Conservation (phyloP, 148 eudicot genomes). For the Chenopodium suecicum region DNA sequence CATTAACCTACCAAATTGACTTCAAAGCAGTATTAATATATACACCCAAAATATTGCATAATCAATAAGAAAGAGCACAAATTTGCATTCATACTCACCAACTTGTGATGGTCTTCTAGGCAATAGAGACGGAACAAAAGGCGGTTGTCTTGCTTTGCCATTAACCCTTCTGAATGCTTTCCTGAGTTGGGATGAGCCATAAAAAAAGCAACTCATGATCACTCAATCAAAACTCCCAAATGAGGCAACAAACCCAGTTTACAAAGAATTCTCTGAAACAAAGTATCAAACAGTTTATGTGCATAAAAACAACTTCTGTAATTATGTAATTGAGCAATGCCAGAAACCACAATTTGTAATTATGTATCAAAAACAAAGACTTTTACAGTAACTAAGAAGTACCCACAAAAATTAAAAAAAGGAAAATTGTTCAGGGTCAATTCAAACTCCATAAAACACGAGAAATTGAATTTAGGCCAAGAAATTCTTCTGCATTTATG, state of each 20-base stretch:
- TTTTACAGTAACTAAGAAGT: not conserved
- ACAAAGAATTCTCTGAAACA: not conserved
- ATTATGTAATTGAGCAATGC: not conserved
- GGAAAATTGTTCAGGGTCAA: no score
- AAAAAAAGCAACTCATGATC: conserved; percentile 16
- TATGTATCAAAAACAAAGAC: not conserved
- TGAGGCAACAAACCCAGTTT: conserved; percentile 6
- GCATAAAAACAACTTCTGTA: not conserved
- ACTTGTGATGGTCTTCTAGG: conserved; percentile 2
- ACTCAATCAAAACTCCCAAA: not conserved
- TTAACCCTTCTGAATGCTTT: not conserved
- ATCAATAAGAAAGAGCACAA: not conserved
- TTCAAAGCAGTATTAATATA: no score
- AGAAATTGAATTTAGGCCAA: conserved; percentile 3
- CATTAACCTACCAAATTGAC: no score
- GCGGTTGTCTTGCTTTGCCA: not conserved
- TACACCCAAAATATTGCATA: no score
- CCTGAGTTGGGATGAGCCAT: conserved; percentile 1
- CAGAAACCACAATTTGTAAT: not conserved
- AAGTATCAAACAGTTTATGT: conserved; percentile 7
- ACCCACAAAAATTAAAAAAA: no score
- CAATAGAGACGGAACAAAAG: not conserved
- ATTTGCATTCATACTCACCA: not conserved
- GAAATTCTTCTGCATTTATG: not conserved
- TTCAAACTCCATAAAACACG: not conserved